A percentile compares a stretch with the other conserved stretches of the same genome.
Conservation (phyloP, 2,329 filamentous ascomycete species). For the Beauveria sp. region DNA sequence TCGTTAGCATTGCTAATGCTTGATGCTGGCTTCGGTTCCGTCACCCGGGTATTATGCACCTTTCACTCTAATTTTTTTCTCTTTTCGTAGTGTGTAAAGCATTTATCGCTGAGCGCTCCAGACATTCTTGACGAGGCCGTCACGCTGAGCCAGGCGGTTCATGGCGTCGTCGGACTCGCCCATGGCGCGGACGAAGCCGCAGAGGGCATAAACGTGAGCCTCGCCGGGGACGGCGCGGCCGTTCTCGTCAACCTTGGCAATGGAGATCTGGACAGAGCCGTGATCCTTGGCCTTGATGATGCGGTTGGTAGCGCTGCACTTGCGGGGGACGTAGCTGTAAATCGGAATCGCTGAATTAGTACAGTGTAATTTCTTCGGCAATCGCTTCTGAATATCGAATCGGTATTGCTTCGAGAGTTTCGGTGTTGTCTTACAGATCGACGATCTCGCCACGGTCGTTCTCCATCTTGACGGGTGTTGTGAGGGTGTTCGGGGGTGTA, state of each 20-base stretch:
- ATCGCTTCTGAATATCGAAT: neutral
- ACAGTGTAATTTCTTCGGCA: conserved; percentile 14
- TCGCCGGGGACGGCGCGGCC: conserved; percentile 88
- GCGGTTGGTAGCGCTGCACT: conserved; percentile 98
- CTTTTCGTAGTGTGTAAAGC: conserved; percentile 4
- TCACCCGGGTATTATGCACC: conserved; percentile 16
- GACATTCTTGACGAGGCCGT: conserved; percentile 94
- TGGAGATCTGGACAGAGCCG: conserved; percentile 92
- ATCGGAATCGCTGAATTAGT: conserved; percentile 18
- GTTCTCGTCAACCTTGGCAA: conserved; percentile 99
- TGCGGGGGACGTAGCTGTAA: conserved; percentile 89
- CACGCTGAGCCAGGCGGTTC: conserved; percentile 91
- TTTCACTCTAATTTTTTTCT: conserved; percentile 14
- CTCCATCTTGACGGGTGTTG: conserved; percentile 71
- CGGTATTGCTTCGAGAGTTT: conserved; percentile 2
- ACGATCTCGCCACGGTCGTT: conserved; percentile 99
- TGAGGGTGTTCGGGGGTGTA: conserved; percentile 23
- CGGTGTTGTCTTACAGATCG: conserved; percentile 69
- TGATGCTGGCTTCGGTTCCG: neutral
- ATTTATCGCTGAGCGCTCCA: conserved; percentile 70
- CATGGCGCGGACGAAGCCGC: conserved; percentile 95
- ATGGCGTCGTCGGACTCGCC: conserved; percentile 95
- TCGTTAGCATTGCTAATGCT: conserved; percentile 8
- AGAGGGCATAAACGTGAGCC: conserved; percentile 95
- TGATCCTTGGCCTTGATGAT: conserved; percentile 99